phyloP scores from a whole-genome alignment of 2,329 filamentous ascomycete genomes.

The Fusarium stilboides region DNA sequence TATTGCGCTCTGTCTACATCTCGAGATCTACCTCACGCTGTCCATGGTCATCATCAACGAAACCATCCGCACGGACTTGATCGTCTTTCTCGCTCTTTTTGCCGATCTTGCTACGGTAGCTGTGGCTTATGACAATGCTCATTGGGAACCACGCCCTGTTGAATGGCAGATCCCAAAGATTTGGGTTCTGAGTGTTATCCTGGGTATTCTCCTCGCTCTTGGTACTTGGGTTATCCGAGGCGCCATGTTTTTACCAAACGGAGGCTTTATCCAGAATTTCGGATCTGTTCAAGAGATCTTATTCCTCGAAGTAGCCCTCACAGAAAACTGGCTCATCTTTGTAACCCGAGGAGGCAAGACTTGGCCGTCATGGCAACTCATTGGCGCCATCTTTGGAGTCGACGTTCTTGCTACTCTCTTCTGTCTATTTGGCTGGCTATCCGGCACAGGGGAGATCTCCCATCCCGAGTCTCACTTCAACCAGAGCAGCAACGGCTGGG shows the following conservation, averaged over 20 bases:
- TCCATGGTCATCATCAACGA: constrained; percentile 41
- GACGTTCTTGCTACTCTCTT: constrained; percentile 26
- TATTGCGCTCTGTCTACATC: constrained; percentile 24
- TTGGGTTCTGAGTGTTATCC: constrained; percentile 32
- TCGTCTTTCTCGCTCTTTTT: constrained; percentile 14
- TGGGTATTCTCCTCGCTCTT: constrained; percentile 5
- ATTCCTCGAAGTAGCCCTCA: constrained; percentile 32
- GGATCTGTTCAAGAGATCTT: constrained; percentile 25
- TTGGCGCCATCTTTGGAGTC: constrained; percentile 15
- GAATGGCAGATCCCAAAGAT: constrained; percentile 36
- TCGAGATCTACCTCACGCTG: constrained; percentile 23
- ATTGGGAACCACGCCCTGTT: constrained; percentile 26
- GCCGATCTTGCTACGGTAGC: constrained; percentile 29
- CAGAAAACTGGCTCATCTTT: constrained; percentile 41
- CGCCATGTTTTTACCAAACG: constrained; percentile 2
- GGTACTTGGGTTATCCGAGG: constrained; percentile 18
- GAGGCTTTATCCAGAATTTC: constrained; percentile 22
- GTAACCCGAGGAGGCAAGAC: constrained; percentile 33
- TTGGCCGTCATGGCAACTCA: constrained; percentile 37
- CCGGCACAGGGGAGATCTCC: neutral
- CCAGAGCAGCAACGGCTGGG: constrained; percentile 37
- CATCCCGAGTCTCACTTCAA: constrained; percentile 8
- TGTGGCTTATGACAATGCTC: constrained; percentile 39
- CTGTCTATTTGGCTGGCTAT: constrained; percentile 29
- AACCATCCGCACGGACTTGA: constrained; percentile 21